These are phyloP conservation scores for Gonium pectorale DNA, from an alignment of 139 green algal species.

Conservation along the genomic window DNA sequence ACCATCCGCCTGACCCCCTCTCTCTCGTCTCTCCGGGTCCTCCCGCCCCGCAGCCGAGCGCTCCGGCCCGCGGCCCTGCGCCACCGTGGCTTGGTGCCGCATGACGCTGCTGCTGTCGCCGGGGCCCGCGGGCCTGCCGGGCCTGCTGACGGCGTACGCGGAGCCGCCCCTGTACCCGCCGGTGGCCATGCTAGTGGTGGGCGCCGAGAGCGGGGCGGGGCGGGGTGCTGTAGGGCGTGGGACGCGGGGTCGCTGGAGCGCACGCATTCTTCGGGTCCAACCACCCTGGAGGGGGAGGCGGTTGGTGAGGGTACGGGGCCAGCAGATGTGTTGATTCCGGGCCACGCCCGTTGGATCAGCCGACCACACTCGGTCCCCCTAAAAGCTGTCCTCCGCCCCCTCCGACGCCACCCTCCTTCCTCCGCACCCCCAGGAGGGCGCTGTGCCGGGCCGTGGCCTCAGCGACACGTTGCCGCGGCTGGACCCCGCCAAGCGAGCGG, in stretches of 20 bases:
- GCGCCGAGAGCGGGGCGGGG: not conserved
- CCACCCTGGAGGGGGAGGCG: too few relatives aligned
- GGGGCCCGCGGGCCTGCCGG: not conserved
- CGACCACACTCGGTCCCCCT: not conserved
- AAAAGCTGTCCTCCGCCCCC: not conserved
- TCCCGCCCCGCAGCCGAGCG: constrained; percentile 18
- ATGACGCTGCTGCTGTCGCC: constrained; percentile 28
- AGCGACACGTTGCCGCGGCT: constrained; percentile 12
- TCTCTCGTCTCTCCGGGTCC: too few relatives aligned
- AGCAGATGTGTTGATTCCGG: too few relatives aligned
- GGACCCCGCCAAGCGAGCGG: not conserved
- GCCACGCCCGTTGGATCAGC: too few relatives aligned
- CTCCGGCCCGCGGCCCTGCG: constrained; percentile 22
- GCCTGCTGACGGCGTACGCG: constrained; percentile 6
- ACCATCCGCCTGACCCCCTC: too few relatives aligned
- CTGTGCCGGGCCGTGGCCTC: constrained; percentile 1
- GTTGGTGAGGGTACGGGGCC: not conserved
- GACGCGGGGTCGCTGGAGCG: too few relatives aligned
- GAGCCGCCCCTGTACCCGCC: constrained; percentile 20
- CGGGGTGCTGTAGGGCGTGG: too few relatives aligned
- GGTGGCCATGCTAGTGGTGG: constrained; percentile 36
- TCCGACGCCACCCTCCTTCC: not conserved
- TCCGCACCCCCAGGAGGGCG: constrained; percentile 7
- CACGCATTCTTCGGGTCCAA: too few relatives aligned
- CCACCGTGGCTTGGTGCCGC: constrained; percentile 13